phyloP scores from a whole-genome alignment of 2,329 filamentous ascomycete genomes.

The Nothomitra cinnamomea region DNA sequence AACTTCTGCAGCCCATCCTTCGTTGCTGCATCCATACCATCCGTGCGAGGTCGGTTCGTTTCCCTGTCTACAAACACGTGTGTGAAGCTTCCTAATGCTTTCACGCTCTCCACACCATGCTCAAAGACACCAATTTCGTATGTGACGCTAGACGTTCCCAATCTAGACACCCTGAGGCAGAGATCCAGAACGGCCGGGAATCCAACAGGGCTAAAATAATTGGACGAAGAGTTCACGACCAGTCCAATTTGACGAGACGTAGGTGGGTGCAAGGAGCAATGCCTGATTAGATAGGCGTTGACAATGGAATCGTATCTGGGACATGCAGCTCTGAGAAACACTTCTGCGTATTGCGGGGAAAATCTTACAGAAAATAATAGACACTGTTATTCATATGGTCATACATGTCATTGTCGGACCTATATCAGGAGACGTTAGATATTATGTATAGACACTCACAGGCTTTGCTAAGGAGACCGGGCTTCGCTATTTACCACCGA shows the following conservation, averaged over 20 bases:
- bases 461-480: too few species aligned
- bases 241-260: slow-evolving; percentile 60
- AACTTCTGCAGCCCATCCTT: slow-evolving; percentile 26
- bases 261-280: slow-evolving; percentile 57
- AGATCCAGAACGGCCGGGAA: slow-evolving; percentile 74
- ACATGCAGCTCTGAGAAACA: neutral
- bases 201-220: slow-evolving; percentile 67
- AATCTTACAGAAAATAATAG: slow-evolving; percentile 55
- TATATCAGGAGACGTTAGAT: slow-evolving; percentile 19
- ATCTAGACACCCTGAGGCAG: slow-evolving; percentile 62
- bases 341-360: neutral
- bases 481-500: slow-evolving; percentile 44
- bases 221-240: slow-evolving; percentile 69
- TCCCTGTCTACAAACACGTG: slow-evolving; percentile 76
- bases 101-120: slow-evolving; percentile 52
- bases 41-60: slow-evolving; percentile 46
- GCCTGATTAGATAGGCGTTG: slow-evolving; percentile 70
- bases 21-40: slow-evolving; percentile 45
- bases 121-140: slow-evolving; percentile 86
- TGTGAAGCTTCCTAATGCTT: slow-evolving; percentile 70
- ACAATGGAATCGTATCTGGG: slow-evolving; percentile 73
- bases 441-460: neutral
- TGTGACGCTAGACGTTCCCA: slow-evolving; percentile 72
- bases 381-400: slow-evolving; percentile 83
- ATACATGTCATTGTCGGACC: slow-evolving; percentile 92